Percentiles rank a stretch among this genome's conserved stretches.
These are phyloP conservation scores for Marchantia polymorpha DNA, from an alignment of 225 moss, liverwort and hornwort species.

Conservation along the genomic window DNA sequence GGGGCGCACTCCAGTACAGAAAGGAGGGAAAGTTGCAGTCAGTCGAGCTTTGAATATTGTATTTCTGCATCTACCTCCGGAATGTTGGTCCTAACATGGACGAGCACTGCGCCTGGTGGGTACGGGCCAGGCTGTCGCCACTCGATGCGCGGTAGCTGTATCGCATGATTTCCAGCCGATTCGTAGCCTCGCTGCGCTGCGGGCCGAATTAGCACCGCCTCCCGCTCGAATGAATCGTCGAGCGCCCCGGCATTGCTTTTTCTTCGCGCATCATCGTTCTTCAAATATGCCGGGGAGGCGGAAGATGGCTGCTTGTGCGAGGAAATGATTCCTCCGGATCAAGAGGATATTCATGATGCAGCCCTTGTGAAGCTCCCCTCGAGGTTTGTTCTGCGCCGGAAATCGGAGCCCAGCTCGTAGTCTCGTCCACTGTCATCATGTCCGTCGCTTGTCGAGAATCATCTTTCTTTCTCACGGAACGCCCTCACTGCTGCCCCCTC, in stretches of 20 bases:
- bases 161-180: background rate
- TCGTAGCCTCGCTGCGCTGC: background rate
- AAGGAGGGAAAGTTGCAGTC: background rate
- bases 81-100: background rate
- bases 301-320: background rate
- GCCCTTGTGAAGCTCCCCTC: background rate
- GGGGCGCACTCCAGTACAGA: background rate
- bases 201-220: background rate
- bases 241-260: background rate
- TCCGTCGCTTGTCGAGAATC: background rate
- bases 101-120: too few species aligned
- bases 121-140: background rate
- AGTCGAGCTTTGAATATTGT: background rate
- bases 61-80: background rate
- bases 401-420: background rate
- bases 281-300: background rate
- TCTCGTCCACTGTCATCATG: background rate
- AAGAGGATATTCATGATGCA: background rate
- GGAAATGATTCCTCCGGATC: background rate
- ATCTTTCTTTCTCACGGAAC: background rate
- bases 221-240: slow-evolving; percentile 2
- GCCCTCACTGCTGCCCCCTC: background rate
- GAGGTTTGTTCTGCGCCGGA: background rate
- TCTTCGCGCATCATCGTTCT: background rate
- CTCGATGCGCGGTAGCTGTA: background rate